Evolutionary conservation across 1,284 basidiomycete genomes (phyloP), one percentile per base, ranked within the genome.

Genomic region (Malassezia dermatis): DNA sequence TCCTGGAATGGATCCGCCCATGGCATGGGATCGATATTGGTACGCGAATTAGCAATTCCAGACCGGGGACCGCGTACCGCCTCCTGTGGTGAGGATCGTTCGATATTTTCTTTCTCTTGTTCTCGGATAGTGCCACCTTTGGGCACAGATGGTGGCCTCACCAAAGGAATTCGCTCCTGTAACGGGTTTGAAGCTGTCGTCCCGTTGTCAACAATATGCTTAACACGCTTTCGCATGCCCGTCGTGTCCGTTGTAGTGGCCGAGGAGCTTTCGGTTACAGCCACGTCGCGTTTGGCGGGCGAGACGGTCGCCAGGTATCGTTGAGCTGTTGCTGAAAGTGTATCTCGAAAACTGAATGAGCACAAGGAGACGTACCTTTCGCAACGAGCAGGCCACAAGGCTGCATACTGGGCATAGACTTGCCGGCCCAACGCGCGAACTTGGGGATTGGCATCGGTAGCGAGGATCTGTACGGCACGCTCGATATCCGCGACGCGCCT

Each of bases 371-470:
- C 76, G 73, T 59, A 78, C 71, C 64, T 64, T 30, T 77, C 76
- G 1, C 78, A 75, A 13, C 78, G 59, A 37, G 78, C 77, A 2
- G 78, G 78, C 76, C 76, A 80, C 7, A 69, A 45, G 0, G 67
- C 65, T 13, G 61, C 60, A 56, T 77, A 80, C 32, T 55, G 47
- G 26, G 64, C 75, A 75, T 77, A 80, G 15, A 79, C 59, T 28
- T 67, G 64, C 59, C 77, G 78, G 8, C 72, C 75, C 10, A 68
- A 73, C 61, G 75, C 71, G 42, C 79, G 63, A 1, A 79, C 79
- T 44, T 79, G 77, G 0, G 75, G 66, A 61, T 78, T 77, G 39
- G 76, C 75, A 53, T 80, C 78, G 0, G 73, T 75, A 3, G 76
- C 77, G 58, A 76, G 75, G 49, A 69, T 71, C 53, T 66, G 74